These are phyloP conservation scores for Pelagophyceae sp. DNA, from an alignment of 352 stramenopile species.

Conservation along the genomic window DNA sequence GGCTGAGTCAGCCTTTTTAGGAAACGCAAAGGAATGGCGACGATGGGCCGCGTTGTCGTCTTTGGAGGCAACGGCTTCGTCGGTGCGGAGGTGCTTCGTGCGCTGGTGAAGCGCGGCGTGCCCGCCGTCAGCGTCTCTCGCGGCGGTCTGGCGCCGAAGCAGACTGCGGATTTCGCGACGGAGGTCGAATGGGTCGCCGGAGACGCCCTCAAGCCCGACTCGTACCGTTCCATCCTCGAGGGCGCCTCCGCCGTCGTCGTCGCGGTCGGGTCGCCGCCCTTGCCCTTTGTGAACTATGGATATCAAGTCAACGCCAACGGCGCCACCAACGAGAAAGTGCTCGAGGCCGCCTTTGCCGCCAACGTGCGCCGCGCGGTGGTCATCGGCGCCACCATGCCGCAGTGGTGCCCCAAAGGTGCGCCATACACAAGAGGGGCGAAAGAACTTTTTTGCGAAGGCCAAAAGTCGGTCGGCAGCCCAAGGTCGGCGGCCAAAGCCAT, in stretches of 20 bases:
- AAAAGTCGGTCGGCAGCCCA: too few relatives aligned
- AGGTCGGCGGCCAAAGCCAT: too few relatives aligned
- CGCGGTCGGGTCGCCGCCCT: slow-evolving; percentile 14
- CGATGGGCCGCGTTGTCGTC: slow-evolving; percentile 21
- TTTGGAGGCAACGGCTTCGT: slow-evolving; percentile 28
- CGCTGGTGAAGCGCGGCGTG: background rate
- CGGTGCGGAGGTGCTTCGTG: background rate
- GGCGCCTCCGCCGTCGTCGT: slow-evolving; percentile 13
- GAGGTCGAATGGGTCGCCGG: slow-evolving; percentile 10
- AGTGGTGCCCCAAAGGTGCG: slow-evolving; percentile 16
- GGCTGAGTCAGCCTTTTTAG: too few relatives aligned
- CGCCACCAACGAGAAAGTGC: background rate
- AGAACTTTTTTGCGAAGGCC: too few relatives aligned
- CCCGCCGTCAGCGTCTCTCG: slow-evolving; percentile 14
- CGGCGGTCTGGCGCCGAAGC: background rate
- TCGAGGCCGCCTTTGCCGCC: slow-evolving; percentile 12
- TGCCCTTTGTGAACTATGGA: slow-evolving; percentile 10
- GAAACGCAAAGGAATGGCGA: too few relatives aligned
- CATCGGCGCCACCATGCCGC: slow-evolving; percentile 24
- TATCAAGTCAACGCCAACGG: slow-evolving; percentile 17
- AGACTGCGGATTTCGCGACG: background rate
- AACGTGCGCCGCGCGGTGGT: slow-evolving; percentile 15
- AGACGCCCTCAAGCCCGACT: slow-evolving; percentile 12
- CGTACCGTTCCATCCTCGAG: slow-evolving; percentile 9
- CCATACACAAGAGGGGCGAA: too few relatives aligned